Conservation (phyloP, 2,329 filamentous ascomycete genomes). For the Metarhizium rileyi region DNA sequence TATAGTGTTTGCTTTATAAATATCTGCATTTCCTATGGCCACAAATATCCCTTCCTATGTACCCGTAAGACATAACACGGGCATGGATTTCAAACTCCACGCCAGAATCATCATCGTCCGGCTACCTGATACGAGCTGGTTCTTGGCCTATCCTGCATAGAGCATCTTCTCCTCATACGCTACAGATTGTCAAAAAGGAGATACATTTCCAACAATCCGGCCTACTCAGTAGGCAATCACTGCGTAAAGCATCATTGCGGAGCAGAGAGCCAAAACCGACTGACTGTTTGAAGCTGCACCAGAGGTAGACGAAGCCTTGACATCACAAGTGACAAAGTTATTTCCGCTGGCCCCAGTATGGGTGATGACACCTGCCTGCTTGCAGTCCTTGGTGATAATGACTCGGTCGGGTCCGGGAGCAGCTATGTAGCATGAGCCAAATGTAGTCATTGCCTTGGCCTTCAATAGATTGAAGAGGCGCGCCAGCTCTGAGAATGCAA, state of each 20-base stretch:
- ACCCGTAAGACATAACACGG: no score
- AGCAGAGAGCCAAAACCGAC: background rate
- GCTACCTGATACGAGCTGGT: no score
- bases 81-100: no score
- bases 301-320: background rate
- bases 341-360: slow-evolving; percentile 25
- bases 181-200: background rate
- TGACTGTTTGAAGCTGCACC: background rate
- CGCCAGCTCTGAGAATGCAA: slow-evolving; percentile 3
- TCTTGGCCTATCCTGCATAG: background rate
- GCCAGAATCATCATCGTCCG: no score
- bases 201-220: background rate
- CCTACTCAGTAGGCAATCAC: background rate
- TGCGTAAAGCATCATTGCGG: background rate
- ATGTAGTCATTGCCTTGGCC: background rate
- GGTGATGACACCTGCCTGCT: slow-evolving; percentile 52
- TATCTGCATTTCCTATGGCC: no score
- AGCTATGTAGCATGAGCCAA: slow-evolving; percentile 24
- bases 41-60: no score
- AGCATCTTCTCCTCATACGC: background rate
- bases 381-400: slow-evolving; percentile 44
- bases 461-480: background rate
- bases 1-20: no score
- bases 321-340: slow-evolving; percentile 4
- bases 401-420: slow-evolving; percentile 54